Evolutionary conservation across 805 yeast genomes (phyloP).

Genomic region (Grigorovia humatica): DNA sequence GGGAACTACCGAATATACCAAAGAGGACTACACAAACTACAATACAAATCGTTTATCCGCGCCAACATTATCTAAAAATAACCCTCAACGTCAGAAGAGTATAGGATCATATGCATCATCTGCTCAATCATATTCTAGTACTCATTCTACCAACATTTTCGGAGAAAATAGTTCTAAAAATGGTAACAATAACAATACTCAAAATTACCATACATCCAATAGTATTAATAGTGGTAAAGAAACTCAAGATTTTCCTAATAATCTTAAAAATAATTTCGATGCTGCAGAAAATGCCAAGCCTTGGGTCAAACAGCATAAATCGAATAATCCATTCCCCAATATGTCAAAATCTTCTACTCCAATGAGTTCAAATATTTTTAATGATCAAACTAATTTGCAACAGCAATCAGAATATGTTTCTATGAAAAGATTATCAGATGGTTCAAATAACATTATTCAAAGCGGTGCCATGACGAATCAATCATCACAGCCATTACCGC

Average conservation of each 20-base stretch:
- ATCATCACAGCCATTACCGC: background rate
- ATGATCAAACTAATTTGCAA: background rate
- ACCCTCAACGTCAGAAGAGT: conserved; percentile 15
- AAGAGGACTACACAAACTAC: background rate
- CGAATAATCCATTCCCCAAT: conserved; percentile 28
- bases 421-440: background rate
- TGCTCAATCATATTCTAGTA: background rate
- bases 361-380: background rate
- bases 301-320: conserved; percentile 19
- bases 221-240: background rate
- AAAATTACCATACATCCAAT: background rate
- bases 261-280: background rate
- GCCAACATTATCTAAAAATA: background rate
- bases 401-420: background rate
- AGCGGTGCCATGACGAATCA: background rate
- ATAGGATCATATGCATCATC: conserved; percentile 16
- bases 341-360: conserved; percentile 4
- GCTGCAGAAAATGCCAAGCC: background rate
- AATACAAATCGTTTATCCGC: background rate
- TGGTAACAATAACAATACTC: conserved; percentile 3
- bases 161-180: background rate
- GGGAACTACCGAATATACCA: background rate
- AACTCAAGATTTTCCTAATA: background rate
- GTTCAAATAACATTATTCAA: background rate
- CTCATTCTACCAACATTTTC: background rate